Conservation (phyloP, 306 rosid species). For the Cucurbita ficifolia region DNA sequence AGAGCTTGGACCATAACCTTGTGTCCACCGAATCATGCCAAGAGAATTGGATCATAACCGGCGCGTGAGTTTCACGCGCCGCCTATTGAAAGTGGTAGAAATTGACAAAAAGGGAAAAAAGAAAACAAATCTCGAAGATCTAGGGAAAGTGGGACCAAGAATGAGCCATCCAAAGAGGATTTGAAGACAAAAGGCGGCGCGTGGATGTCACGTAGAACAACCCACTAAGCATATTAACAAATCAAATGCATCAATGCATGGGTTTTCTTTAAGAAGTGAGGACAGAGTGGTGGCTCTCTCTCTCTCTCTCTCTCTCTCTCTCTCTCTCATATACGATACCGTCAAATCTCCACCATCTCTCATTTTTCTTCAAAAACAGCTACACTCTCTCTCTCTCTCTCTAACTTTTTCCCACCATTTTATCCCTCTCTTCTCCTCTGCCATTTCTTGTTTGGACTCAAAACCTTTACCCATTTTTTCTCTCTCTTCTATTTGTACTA, state of each 20-base stretch:
- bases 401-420: constrained; percentile 1
- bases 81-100: no score
- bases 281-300: no score
- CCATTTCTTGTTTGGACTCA: constrained; percentile 56
- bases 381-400: constrained; percentile 10
- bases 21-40: no score
- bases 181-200: not conserved
- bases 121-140: not conserved
- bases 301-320: no score
- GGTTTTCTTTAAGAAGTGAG: no score
- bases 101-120: no score
- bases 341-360: constrained; percentile 1
- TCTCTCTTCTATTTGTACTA: constrained; percentile 6
- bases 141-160: not conserved
- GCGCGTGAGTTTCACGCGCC: not conserved
- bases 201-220: not conserved
- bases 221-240: not conserved
- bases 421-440: constrained; percentile 55
- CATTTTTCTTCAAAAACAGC: no score
- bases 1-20: not conserved
- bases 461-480: not conserved
- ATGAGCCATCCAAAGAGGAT: not conserved
- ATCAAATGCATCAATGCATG: no score
- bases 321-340: not conserved
- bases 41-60: not conserved